These are phyloP conservation scores for Carnegiea gigantea DNA, from an alignment of 179 eudicot species.

Conservation along the genomic window DNA sequence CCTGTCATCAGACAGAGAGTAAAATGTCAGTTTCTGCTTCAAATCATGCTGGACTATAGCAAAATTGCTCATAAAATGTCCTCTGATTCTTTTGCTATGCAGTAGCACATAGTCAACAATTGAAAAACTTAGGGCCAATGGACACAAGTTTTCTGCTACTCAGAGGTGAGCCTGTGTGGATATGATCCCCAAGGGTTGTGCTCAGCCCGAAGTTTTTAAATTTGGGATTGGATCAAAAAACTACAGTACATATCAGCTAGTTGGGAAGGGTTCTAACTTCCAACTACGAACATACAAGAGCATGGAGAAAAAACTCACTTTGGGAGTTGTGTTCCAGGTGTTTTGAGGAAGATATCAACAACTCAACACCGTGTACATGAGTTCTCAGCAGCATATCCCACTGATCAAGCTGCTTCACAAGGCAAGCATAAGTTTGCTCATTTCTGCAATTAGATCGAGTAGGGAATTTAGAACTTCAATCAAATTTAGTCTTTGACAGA, in stretches of 20 bases:
- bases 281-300: background rate
- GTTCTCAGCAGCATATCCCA: slow-evolving; percentile 26
- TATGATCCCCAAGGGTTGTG: too few relatives aligned
- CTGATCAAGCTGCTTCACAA: slow-evolving; percentile 25
- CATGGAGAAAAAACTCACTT: slow-evolving; percentile 20
- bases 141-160: background rate
- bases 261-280: background rate
- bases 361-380: slow-evolving; percentile 17
- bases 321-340: slow-evolving; percentile 27
- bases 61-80: background rate
- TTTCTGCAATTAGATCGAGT: slow-evolving; percentile 16
- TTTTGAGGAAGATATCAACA: slow-evolving; percentile 30
- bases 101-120: background rate
- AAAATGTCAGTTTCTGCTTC: background rate
- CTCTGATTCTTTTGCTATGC: background rate
- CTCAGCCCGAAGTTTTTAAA: too few relatives aligned
- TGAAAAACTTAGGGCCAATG: background rate
- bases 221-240: background rate
- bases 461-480: background rate
- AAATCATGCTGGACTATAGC: too few relatives aligned
- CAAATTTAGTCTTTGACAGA: background rate
- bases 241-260: background rate
- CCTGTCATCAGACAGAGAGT: slow-evolving; percentile 14
- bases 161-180: too few relatives aligned
- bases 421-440: slow-evolving; percentile 16